Percentiles rank a stretch among this genome's conserved stretches.
These are phyloP conservation scores for Trypanosoma theileri DNA, from an alignment of 208 protist species.

Conservation along the genomic window DNA sequence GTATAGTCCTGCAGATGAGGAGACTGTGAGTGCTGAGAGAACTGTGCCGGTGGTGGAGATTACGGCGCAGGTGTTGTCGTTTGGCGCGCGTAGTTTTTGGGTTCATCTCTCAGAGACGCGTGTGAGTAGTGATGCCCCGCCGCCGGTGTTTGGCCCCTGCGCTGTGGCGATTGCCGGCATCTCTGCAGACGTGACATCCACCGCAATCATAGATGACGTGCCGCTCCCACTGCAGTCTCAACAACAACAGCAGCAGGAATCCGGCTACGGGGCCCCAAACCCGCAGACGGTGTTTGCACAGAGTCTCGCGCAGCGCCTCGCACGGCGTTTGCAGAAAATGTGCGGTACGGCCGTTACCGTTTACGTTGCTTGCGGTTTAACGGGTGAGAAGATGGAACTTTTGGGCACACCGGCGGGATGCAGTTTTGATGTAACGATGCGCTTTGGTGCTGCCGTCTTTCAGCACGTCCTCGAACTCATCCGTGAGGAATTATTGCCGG, in stretches of 20 bases:
- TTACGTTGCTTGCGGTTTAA: constrained; percentile 57
- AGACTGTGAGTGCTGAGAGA: too few relatives aligned
- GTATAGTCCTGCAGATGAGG: too few relatives aligned
- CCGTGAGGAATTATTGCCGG: constrained; percentile 19
- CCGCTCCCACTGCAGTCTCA: neutral
- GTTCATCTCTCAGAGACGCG: constrained; percentile 57
- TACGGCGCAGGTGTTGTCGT: constrained; percentile 46
- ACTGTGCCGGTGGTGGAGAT: constrained; percentile 39
- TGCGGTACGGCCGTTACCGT: constrained; percentile 28
- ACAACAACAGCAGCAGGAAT: constrained; percentile 1
- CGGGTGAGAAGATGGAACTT: constrained; percentile 39
- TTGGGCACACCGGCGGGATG: constrained; percentile 53
- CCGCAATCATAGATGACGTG: constrained; percentile 35
- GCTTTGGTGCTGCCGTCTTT: constrained; percentile 54
- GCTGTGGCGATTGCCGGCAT: constrained; percentile 31
- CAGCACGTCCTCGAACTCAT: constrained; percentile 26
- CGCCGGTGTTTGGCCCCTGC: constrained; percentile 36
- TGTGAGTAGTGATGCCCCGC: neutral
- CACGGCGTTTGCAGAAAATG: constrained; percentile 29
- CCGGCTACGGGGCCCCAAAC: constrained; percentile 8
- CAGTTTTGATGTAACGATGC: constrained; percentile 42
- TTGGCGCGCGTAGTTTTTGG: constrained; percentile 60
- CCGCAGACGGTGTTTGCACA: constrained; percentile 42
- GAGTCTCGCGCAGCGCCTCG: constrained; percentile 46
- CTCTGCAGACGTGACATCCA: constrained; percentile 16